Percentiles rank a stretch among this genome's conserved stretches.
Conservation (phyloP, 164 flowering plant genomes). For the Paratinospora sagittata region DNA sequence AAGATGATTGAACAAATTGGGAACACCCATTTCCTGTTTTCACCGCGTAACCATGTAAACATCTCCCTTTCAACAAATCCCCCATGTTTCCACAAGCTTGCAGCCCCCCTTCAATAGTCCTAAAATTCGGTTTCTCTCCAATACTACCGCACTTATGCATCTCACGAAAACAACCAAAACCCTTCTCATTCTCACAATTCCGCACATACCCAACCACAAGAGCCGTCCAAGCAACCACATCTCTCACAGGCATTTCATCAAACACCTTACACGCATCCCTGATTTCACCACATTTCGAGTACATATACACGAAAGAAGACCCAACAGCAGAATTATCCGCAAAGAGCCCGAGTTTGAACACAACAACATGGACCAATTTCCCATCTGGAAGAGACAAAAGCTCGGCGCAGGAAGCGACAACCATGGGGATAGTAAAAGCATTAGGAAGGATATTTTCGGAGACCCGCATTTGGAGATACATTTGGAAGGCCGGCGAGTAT, state of each 20-base stretch:
- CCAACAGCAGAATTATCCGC: constrained; percentile 46
- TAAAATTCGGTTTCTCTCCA: constrained; percentile 47
- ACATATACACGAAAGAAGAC: constrained; percentile 57
- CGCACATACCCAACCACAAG: constrained; percentile 64
- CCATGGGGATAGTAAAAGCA: constrained; percentile 67
- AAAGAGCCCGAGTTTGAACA: constrained; percentile 36
- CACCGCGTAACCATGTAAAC: constrained; percentile 53
- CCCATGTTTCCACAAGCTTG: constrained; percentile 63
- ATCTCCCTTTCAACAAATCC: constrained; percentile 42
- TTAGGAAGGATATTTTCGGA: constrained; percentile 24
- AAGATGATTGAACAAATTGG: constrained; percentile 36
- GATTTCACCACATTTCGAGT: constrained; percentile 49
- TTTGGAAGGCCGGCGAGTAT: constrained; percentile 30
- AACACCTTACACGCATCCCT: constrained; percentile 45
- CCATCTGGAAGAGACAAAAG: constrained; percentile 28
- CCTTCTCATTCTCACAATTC: constrained; percentile 53
- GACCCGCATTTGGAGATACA: constrained; percentile 38
- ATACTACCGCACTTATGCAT: constrained; percentile 43
- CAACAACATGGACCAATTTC: constrained; percentile 41
- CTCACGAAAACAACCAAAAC: constrained; percentile 44
- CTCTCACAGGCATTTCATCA: constrained; percentile 61
- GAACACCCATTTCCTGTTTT: constrained; percentile 47
- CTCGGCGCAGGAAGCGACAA: constrained; percentile 57
- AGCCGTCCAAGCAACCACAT: constrained; percentile 82
- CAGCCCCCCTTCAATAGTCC: constrained; percentile 62